Base-by-base conservation (phyloP, 2,329 filamentous ascomycete genomes). In the Kalmusia sp. region DNA sequence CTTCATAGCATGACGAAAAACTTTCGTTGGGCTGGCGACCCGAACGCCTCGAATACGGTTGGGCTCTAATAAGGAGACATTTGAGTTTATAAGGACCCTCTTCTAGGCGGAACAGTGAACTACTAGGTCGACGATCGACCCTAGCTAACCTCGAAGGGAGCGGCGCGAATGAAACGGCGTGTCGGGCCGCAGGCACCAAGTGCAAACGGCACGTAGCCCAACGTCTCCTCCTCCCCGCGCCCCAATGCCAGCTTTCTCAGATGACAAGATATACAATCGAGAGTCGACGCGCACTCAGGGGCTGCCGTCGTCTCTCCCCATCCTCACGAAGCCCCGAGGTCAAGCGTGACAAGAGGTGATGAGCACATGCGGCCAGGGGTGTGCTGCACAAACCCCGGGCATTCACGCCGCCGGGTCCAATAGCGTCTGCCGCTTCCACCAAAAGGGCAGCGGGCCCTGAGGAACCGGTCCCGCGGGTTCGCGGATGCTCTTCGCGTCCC, bases 381-480 rank as follows among this genome's bases (percentile, higher is more conserved):
- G 2, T 27, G 30, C 57, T 62, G 59, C 57, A 41, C 21, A 30
- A 47, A 60, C 51, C 55, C 59, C 43, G 41, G 54, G 50, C 14
- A 52, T 51, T 56, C 49, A 56, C 54, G 40, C 15, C 28, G 22
- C 34, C 41, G 52, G 55, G 46, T 15, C 44, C 44, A 47, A 47
- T 35, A 8, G 55, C 55, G 43, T 50, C 49, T 49, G 14, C 30
- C n/a, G 24, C 19, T 8, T 28, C 35, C 12, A 6, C 17, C 11
- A 30, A 30, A 48, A 34, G 33, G 41, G 49, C 12, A n/a, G 24
- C 25, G 30, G 22, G 48, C 31, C 48, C 37, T 35, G 37, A 38
- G 17, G n/a, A 33, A 19, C 41, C 44, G 17, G 11, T 24, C 35
- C 35, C 31, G 34, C 43, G 44, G 44, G 44, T 47, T 28, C 17